These are phyloP conservation scores for Populus tomentosa DNA, from an alignment of 441 rosid genomes.

Conservation along the genomic window DNA sequence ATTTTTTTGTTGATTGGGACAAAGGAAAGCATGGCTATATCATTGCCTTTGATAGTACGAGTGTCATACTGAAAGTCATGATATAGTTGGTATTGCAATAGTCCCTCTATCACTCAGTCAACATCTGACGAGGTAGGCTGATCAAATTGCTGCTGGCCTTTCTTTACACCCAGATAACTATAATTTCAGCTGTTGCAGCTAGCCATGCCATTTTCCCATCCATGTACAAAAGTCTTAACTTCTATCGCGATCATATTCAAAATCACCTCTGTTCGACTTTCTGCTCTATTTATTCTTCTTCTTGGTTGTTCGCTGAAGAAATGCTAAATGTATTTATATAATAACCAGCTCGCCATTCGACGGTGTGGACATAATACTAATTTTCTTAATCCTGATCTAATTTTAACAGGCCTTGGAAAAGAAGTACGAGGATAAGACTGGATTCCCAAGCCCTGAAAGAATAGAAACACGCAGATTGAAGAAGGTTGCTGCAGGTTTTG, in stretches of 20 bases:
- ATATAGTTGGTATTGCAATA: neutral
- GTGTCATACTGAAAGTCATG: neutral
- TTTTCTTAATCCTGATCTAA: conserved; percentile 10
- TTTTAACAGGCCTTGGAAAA: conserved; percentile 63
- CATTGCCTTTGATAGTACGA: neutral
- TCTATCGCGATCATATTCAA: neutral
- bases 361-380: neutral
- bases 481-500: conserved; percentile 83
- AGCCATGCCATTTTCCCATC: neutral
- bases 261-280: neutral
- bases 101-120: neutral
- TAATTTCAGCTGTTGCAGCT: neutral
- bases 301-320: neutral
- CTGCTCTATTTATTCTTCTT: neutral
- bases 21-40: neutral
- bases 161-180: neutral
- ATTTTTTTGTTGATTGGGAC: neutral
- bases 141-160: neutral
- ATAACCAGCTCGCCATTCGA: neutral
- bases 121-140: neutral
- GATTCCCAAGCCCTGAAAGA: conserved; percentile 77
- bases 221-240: neutral
- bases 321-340: neutral
- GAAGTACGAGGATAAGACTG: conserved; percentile 73
- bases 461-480: conserved; percentile 45